Base-by-base conservation (phyloP, 139 green algal genomes). In the Eudorina sp. region DNA sequence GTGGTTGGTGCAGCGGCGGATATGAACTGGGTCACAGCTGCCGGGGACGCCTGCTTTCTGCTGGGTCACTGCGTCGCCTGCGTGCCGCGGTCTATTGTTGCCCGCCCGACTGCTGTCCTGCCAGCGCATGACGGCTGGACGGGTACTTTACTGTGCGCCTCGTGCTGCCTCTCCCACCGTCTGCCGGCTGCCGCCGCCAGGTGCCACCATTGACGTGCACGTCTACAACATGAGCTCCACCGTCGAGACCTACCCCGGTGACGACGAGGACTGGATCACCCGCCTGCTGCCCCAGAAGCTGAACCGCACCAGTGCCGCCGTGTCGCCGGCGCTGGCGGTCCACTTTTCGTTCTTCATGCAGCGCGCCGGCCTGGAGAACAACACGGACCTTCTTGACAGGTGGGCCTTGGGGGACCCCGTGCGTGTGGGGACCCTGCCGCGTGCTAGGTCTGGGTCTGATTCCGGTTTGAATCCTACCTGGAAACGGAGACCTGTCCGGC, bases 231-330 rank as follows among this genome's bases (percentile, higher is more conserved):
- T 81, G 69, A 81, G 64, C 38, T 46, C 34, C 83, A 88, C 69
- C 34, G 40, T 53, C 2, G 68, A 72, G 46, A 88, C 69, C 69
- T 88, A 81, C 69, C 69, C 83, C 3, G 83, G 68, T 4, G 83
- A 88, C 48, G 83, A 88, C 83, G 83, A 88, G 66, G 83, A 88
- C 69, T 81, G 38, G 68, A 88, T 88, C 69, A 88, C 83, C 0
- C 68, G 69, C 53, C 72, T 88, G 38, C 68, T 88, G 48, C 83
- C 83, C 45, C 68, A 88, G 83, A 48, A 88, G 83, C 83, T 83
- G 51, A 81, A 88, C 69, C 36, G 36, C 69, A 81, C 68, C 83
- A 55, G 29, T 25, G 83, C 81, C 25, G 81, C 81, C 31, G 81
- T 78, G 43, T 69, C 43, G 38, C 18, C 38, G 18, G 81, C 81